phyloP scores from a whole-genome alignment of 345 rosid genomes.

The Citropsis articulata region DNA sequence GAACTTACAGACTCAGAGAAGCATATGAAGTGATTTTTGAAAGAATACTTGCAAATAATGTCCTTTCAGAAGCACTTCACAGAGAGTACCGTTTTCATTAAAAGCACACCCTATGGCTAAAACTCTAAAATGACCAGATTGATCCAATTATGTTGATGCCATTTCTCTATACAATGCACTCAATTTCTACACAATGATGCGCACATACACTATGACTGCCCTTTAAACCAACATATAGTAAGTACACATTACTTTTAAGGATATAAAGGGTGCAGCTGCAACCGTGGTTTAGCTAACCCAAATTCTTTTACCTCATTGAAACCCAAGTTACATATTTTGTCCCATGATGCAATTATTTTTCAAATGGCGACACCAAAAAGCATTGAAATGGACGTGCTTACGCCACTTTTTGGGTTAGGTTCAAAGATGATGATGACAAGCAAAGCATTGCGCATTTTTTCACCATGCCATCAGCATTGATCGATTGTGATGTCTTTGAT shows the following conservation, averaged over 20 bases:
- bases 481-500: constrained; percentile 10
- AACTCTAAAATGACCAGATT: background rate
- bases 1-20: background rate
- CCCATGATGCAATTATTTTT: constrained; percentile 8
- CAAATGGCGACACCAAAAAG: constrained; percentile 28
- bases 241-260: too few relatives aligned
- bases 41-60: background rate
- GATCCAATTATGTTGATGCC: background rate
- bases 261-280: background rate
- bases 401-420: constrained; percentile 18
- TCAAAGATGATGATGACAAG: constrained; percentile 26
- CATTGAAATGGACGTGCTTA: constrained; percentile 24
- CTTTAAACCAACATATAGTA: background rate
- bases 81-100: background rate
- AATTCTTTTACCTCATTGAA: background rate
- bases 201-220: background rate
- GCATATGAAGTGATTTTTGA: background rate
- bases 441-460: constrained; percentile 26
- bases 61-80: background rate
- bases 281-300: constrained; percentile 3
- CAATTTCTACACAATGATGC: too few relatives aligned
- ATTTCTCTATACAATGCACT: background rate
- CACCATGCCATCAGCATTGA: constrained; percentile 17
- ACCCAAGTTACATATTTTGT: background rate
- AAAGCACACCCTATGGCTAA: background rate